These are phyloP conservation scores for Trichoderma polysporum DNA, from an alignment of 2,329 filamentous ascomycete species.

Conservation along the genomic window DNA sequence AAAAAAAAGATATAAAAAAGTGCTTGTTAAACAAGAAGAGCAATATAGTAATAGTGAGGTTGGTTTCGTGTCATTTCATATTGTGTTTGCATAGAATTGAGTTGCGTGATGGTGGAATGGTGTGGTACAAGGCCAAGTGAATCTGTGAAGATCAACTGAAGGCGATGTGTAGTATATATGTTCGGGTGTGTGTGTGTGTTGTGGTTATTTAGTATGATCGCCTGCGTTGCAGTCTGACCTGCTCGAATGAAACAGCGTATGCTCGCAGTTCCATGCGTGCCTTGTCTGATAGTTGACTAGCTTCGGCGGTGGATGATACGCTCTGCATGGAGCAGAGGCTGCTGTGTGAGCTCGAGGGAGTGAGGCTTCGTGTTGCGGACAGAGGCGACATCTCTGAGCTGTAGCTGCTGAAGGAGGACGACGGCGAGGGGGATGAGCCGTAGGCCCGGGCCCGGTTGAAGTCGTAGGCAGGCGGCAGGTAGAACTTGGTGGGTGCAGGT, in stretches of 20 bases:
- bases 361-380: constrained; percentile 46
- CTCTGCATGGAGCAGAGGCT: constrained; percentile 79
- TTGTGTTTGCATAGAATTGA: constrained; percentile 31
- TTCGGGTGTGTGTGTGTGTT: neutral
- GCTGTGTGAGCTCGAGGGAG: constrained; percentile 76
- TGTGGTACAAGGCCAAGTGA: neutral
- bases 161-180: constrained; percentile 3
- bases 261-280: constrained; percentile 76
- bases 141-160: neutral
- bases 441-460: constrained; percentile 65
- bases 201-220: constrained; percentile 50
- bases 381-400: constrained; percentile 27
- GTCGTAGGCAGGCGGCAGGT: constrained; percentile 73
- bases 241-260: constrained; percentile 88
- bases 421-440: constrained; percentile 47
- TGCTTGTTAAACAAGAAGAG: constrained; percentile 16
- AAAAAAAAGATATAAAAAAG: constrained; percentile 24
- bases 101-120: constrained; percentile 31
- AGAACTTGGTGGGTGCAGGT: constrained; percentile 51
- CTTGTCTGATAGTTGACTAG: constrained; percentile 66
- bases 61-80: constrained; percentile 25
- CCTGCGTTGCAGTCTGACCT: constrained; percentile 62
- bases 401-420: constrained; percentile 25
- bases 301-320: constrained; percentile 51
- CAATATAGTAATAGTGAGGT: constrained; percentile 22